These are phyloP conservation scores for Amanita exitialis DNA, from an alignment of 768 basidiomycete genomes.

Conservation along the genomic window DNA sequence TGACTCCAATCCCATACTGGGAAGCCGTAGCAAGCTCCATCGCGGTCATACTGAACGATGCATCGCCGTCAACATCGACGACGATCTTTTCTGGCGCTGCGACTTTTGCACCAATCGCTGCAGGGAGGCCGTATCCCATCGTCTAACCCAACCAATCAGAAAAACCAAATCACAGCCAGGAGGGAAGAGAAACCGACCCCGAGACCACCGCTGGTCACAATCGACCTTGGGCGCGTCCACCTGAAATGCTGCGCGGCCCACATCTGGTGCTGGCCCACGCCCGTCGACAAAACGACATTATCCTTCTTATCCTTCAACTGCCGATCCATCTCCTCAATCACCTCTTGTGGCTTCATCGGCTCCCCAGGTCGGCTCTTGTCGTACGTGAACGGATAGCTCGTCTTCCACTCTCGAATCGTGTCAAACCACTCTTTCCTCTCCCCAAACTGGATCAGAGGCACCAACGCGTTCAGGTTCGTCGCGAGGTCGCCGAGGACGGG, in stretches of 20 bases:
- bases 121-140: slow-evolving; percentile 96
- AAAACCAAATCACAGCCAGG: slow-evolving; percentile 4
- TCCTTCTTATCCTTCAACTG: slow-evolving; percentile 78
- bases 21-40: slow-evolving; percentile 97
- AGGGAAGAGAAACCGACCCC: slow-evolving; percentile 51
- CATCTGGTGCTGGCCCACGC: slow-evolving; percentile 99
- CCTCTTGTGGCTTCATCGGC: slow-evolving; percentile 92
- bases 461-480: slow-evolving; percentile 68
- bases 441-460: slow-evolving; percentile 61
- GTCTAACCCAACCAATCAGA: slow-evolving; percentile 39
- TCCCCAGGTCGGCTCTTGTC: slow-evolving; percentile 50
- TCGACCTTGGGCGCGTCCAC: slow-evolving; percentile 78
- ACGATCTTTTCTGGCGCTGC: slow-evolving; percentile 90
- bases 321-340: slow-evolving; percentile 83
- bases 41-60: slow-evolving; percentile 98
- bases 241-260: slow-evolving; percentile 95
- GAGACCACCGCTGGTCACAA: slow-evolving; percentile 92
- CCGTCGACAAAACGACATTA: slow-evolving; percentile 81
- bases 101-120: slow-evolving; percentile 95
- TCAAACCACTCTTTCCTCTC: slow-evolving; percentile 75
- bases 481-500: slow-evolving; percentile 93
- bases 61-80: slow-evolving; percentile 95
- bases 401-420: slow-evolving; percentile 80
- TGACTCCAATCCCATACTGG: slow-evolving; percentile 89
- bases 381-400: slow-evolving; percentile 84